Evolutionary conservation across 2,329 filamentous ascomycete genomes (phyloP).

Genomic region (Dothideomycetes sp.): DNA sequence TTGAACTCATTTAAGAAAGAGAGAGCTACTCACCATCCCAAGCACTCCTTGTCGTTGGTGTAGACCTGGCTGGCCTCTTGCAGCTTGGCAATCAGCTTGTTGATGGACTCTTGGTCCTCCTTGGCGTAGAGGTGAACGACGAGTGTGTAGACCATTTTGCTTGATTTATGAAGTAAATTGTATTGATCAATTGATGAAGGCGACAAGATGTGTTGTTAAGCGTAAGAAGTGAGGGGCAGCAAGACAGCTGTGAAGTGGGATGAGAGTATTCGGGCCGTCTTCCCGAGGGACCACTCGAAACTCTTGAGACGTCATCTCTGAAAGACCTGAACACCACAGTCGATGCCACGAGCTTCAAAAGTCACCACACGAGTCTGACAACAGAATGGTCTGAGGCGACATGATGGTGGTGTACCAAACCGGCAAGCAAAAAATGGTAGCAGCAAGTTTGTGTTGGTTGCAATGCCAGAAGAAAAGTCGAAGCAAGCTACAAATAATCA

Average conservation of each 20-base stretch:
- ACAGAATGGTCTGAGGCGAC: not conserved
- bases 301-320: conserved; percentile 7
- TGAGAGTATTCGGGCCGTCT: conserved; percentile 4
- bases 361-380: no score
- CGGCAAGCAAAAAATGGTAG: not conserved
- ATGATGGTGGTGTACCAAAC: no score
- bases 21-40: conserved; percentile 26
- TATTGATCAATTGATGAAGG: not conserved
- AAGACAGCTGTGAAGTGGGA: conserved; percentile 1
- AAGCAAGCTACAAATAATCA: not conserved
- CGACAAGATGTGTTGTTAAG: not conserved
- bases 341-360: no score
- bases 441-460: not conserved
- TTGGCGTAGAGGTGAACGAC: conserved; percentile 64
- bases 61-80: conserved; percentile 67
- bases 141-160: conserved; percentile 58
- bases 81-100: conserved; percentile 61
- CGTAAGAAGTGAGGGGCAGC: conserved; percentile 5
- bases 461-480: not conserved
- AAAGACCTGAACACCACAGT: no score
- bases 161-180: conserved; percentile 14
- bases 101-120: conserved; percentile 52
- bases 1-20: no score
- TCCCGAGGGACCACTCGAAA: not conserved
- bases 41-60: conserved; percentile 59